Conservation (phyloP, 2,329 filamentous ascomycete species). For the Fragosphaeria purpurea region DNA sequence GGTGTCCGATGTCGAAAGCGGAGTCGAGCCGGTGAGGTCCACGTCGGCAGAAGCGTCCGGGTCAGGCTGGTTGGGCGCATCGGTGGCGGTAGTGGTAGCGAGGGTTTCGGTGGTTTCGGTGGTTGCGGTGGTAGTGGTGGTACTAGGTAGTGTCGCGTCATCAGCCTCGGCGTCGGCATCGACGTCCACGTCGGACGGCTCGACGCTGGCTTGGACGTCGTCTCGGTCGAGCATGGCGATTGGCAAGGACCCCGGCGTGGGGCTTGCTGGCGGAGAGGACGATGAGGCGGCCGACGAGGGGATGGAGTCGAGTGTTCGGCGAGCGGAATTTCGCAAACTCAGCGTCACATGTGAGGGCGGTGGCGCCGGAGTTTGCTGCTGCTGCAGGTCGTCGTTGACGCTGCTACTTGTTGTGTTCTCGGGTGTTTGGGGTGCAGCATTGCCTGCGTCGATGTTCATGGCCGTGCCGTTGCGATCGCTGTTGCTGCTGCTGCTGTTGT, state of each 20-base stretch:
- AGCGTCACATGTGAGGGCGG: conserved; percentile 37
- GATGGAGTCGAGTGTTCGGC: conserved; percentile 28
- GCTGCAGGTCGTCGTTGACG: not conserved
- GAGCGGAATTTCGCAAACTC: conserved; percentile 40
- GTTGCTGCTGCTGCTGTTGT: too few relatives aligned
- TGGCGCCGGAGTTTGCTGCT: not conserved
- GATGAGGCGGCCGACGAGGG: conserved; percentile 29
- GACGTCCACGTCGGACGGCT: conserved; percentile 31
- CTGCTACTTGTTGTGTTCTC: not conserved
- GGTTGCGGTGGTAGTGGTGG: too few relatives aligned
- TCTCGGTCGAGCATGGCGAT: not conserved
- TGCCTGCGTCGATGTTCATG: conserved; percentile 9
- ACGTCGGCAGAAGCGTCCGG: too few relatives aligned
- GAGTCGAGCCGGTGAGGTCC: conserved; percentile 11
- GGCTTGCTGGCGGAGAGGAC: conserved; percentile 25
- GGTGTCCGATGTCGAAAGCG: conserved; percentile 20
- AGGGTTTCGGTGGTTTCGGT: too few relatives aligned
- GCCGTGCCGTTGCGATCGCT: conserved; percentile 6
- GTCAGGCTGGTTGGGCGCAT: too few relatives aligned
- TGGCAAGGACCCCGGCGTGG: conserved; percentile 1
- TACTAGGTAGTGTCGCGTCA: too few relatives aligned
- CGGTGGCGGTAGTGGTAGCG: too few relatives aligned
- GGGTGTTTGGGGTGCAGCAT: not conserved
- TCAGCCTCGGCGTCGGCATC: too few relatives aligned
- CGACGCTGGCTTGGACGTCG: conserved; percentile 25